phyloP scores from a whole-genome alignment of 2,329 filamentous ascomycete species.

The Aspergillus pseudonomiae region DNA sequence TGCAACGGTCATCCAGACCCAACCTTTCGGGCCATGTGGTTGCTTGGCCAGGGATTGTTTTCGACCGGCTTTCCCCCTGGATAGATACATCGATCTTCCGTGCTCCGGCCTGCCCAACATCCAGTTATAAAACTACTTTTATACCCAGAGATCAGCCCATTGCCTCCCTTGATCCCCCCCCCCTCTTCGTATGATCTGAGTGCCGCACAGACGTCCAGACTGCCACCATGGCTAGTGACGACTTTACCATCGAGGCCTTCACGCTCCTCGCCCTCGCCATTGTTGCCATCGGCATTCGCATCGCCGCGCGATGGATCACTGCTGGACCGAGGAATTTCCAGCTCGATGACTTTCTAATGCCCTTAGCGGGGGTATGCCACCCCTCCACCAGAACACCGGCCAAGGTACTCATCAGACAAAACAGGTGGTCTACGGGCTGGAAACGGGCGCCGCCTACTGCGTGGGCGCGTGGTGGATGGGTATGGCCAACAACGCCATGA shows the following conservation, averaged over 20 bases:
- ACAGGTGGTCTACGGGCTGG: conserved; percentile 55
- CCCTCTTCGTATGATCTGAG: background rate
- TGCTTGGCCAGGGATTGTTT: background rate
- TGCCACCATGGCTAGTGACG: conserved; percentile 18
- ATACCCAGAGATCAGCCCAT: background rate
- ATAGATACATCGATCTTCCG: background rate
- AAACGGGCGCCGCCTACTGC: conserved; percentile 54
- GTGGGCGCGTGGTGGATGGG: conserved; percentile 54
- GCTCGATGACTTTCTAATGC: conserved; percentile 63
- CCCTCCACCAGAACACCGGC: background rate
- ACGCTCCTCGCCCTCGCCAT: conserved; percentile 56
- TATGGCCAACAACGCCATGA: conserved; percentile 62
- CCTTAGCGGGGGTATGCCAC: conserved; percentile 52
- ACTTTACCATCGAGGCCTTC: conserved; percentile 52
- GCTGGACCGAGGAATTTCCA: conserved; percentile 56
- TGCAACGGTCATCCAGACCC: background rate
- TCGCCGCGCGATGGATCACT: conserved; percentile 51
- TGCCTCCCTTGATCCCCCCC: background rate
- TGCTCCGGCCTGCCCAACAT: background rate
- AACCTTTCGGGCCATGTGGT: background rate
- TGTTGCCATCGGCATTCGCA: conserved; percentile 54
- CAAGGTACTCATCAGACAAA: background rate
- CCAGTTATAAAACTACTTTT: background rate
- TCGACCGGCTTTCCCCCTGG: background rate
- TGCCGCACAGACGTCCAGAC: background rate